Evolutionary conservation across 169 alveolate species (phyloP).

Genomic region (Plasmodium cynomolgi): DNA sequence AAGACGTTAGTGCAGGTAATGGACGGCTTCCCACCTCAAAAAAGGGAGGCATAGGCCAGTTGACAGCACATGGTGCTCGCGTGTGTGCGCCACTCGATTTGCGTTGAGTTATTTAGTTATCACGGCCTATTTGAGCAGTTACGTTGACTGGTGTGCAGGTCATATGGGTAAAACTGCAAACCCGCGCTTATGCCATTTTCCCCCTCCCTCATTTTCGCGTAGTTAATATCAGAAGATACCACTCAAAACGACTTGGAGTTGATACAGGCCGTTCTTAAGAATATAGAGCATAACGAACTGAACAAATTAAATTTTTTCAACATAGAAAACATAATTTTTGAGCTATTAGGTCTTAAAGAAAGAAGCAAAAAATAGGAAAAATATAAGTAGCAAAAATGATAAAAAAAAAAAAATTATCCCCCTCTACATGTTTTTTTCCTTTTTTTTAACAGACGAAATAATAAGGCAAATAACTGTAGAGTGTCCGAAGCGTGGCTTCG

Average conservation of each 20-base stretch:
- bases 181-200: neutral
- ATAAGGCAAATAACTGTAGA: conserved; percentile 46
- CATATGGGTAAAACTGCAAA: neutral
- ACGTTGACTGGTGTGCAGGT: neutral
- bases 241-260: conserved; percentile 35
- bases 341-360: conserved; percentile 33
- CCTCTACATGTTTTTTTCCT: neutral
- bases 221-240: conserved; percentile 60
- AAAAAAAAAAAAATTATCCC: neutral
- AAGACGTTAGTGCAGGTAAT: conserved; percentile 50
- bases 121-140: neutral
- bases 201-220: neutral
- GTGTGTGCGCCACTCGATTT: neutral
- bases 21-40: neutral
- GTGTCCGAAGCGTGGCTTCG: conserved; percentile 61
- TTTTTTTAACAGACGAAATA: conserved; percentile 44
- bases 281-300: conserved; percentile 42
- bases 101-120: neutral
- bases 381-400: neutral
- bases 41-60: neutral
- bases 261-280: conserved; percentile 48
- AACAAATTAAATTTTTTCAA: conserved; percentile 51
- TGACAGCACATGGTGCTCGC: neutral
- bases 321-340: conserved; percentile 54
- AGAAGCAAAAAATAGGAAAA: neutral